phyloP scores from a whole-genome alignment of 257 asterid species.

The Prunella vulgaris region DNA sequence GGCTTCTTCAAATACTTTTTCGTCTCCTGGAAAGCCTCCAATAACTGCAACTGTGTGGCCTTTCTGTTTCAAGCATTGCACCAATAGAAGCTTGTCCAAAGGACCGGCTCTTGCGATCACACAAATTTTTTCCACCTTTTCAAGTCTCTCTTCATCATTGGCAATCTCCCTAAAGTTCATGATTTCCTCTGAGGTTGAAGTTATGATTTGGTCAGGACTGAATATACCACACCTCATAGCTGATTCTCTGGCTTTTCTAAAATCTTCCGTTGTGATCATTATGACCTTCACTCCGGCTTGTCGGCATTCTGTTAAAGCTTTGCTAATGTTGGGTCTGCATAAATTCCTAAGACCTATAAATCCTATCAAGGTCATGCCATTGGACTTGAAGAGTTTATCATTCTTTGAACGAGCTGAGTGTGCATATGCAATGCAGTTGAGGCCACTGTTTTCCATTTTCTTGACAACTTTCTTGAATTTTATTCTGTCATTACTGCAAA shows the following conservation, averaged over 20 bases:
- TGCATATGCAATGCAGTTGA: slow-evolving; percentile 16
- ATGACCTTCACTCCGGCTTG: slow-evolving; percentile 9
- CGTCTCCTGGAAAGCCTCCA: slow-evolving; percentile 17
- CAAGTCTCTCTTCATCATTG: neutral
- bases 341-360: neutral
- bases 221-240: neutral
- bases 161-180: neutral
- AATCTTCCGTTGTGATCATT: slow-evolving; percentile 17
- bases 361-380: slow-evolving; percentile 1
- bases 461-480: neutral
- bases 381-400: neutral
- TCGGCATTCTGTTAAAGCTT: slow-evolving; percentile 9
- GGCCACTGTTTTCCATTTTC: neutral
- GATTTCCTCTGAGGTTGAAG: neutral
- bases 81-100: slow-evolving; percentile 1
- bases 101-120: slow-evolving; percentile 9
- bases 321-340: neutral
- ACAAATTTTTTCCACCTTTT: neutral
- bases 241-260: neutral
- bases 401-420: neutral
- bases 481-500: neutral
- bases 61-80: slow-evolving; percentile 1
- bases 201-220: neutral
- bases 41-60: slow-evolving; percentile 15
- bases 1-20: neutral